Evolutionary conservation across 441 rosid species (phyloP).

Genomic region (Adansonia gregorii): DNA sequence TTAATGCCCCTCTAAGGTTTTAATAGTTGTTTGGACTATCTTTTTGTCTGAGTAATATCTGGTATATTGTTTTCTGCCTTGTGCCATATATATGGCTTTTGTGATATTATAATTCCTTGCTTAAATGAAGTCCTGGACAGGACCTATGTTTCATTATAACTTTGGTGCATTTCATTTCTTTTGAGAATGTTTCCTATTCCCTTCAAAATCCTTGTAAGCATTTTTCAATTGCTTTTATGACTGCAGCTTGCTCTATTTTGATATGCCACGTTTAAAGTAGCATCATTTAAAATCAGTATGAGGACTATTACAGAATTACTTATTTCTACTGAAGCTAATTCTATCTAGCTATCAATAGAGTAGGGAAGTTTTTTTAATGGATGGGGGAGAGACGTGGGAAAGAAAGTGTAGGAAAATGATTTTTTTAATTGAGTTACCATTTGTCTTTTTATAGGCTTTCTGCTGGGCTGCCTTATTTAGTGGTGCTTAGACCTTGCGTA

Average conservation of each 20-base stretch:
- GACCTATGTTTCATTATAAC: too few species aligned
- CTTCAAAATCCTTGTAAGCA: not conserved
- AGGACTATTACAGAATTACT: not conserved
- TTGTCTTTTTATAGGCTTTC: not conserved
- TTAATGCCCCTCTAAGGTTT: slow-evolving; percentile 1
- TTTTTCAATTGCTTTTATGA: not conserved
- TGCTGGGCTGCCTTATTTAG: not conserved
- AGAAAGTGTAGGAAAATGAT: not conserved
- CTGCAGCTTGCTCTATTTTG: not conserved
- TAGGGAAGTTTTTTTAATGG: not conserved
- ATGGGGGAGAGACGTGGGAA: not conserved
- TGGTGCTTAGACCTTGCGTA: not conserved
- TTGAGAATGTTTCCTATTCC: too few species aligned
- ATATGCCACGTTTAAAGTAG: not conserved
- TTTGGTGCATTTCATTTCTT: too few species aligned
- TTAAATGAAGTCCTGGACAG: too few species aligned
- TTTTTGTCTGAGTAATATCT: not conserved
- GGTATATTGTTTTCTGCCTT: not conserved
- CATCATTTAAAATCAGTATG: not conserved
- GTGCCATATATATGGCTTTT: not conserved
- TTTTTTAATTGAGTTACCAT: not conserved
- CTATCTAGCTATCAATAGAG: not conserved
- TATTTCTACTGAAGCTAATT: not conserved
- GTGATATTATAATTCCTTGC: not conserved
- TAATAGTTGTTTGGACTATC: not conserved